Base-by-base conservation (phyloP, 2,329 filamentous ascomycete species). In the Sporothrix pallida region DNA sequence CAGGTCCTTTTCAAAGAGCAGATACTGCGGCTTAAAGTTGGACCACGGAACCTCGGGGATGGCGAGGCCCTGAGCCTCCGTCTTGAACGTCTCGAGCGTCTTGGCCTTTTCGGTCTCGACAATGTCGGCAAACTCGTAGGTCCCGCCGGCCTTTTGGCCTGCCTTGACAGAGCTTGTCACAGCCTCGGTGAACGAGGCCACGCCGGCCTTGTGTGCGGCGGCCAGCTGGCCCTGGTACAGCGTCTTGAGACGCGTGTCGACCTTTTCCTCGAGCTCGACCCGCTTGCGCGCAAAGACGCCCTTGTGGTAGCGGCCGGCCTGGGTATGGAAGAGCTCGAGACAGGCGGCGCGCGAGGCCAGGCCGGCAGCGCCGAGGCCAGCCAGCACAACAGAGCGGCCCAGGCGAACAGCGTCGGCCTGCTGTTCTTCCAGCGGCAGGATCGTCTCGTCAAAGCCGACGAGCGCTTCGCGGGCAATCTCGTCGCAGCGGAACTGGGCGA, bases 401-500 rank as follows among this genome's bases (percentile, higher is more conserved):
- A 89, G 83, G 67, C 91, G 90, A 42, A 89, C 86, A 50, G 90
- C 90, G 77, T 95, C 92, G 15, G 90, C 88, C 82, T 98, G 95
- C 80, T 92, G 89, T 78, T 96, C 92, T 82, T 99, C 96, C 15
- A 98, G 88, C 0, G 96, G 95, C 9, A 85, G 80, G 75, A 99
- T 91, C n/a, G 89, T 86, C 71, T 90, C 87, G 78, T 99, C 96
- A 78, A 99, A 99, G 1, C 86, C 87, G 58, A 94, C 83, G 73
- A 97, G 86, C 13, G 97, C 96, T 80, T 98, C 95, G 76, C 95
- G 89, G 54, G 94, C 89, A 74, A 99, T 99, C 83, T 99, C 96
- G 81, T 99, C 96, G 82, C 96, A 99, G 77, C 96, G 90, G 85
- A 98, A 99, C 81, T 99, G 96, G 12, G 96, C 96, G 71, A 99